These are phyloP conservation scores for Populus hybrid DNA, from an alignment of 441 rosid genomes.

Conservation along the genomic window DNA sequence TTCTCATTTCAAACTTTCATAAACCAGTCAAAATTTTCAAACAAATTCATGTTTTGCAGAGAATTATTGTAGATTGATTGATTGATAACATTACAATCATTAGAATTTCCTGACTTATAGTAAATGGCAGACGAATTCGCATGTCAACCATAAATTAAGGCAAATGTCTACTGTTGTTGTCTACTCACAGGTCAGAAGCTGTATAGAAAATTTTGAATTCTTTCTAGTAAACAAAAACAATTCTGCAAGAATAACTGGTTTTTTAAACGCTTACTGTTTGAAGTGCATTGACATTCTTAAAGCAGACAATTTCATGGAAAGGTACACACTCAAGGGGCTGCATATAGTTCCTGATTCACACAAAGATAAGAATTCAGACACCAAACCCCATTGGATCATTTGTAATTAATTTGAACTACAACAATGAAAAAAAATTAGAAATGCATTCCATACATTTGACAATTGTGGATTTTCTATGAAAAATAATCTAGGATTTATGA, in stretches of 20 bases:
- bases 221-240: background rate
- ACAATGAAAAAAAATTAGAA: background rate
- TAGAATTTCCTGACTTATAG: background rate
- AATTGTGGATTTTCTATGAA: background rate
- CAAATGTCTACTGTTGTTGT: background rate
- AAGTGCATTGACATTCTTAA: slow-evolving; percentile 68
- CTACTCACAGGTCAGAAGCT: background rate
- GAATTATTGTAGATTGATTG: background rate
- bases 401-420: background rate
- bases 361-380: slow-evolving; percentile 14
- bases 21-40: background rate
- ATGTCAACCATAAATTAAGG: background rate
- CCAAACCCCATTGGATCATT: background rate
- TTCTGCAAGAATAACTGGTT: slow-evolving; percentile 5
- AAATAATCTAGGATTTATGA: background rate
- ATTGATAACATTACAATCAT: background rate
- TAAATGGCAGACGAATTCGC: background rate
- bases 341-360: slow-evolving; percentile 63
- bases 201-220: background rate
- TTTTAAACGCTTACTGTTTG: slow-evolving; percentile 52
- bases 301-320: slow-evolving; percentile 79
- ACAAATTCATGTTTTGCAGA: background rate
- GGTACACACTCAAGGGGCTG: slow-evolving; percentile 70
- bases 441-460: background rate
- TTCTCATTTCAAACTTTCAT: background rate